phyloP scores from a whole-genome alignment of 1,284 basidiomycete genomes.

The Golubevia sp. region DNA sequence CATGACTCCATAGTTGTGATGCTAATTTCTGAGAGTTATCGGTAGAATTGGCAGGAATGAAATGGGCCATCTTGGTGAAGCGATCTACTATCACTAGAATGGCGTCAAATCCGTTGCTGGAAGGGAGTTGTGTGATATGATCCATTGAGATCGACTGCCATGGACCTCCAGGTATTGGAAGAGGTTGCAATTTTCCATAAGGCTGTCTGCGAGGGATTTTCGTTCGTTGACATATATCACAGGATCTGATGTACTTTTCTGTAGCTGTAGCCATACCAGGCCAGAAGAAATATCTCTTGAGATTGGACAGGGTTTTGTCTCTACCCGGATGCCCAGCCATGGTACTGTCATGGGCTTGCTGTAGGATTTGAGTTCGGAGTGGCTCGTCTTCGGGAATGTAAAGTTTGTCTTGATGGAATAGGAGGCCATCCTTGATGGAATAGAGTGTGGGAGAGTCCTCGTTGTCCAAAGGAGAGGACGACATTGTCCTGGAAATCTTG shows the following conservation, averaged over 20 bases:
- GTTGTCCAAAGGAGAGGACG: background rate
- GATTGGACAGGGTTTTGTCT: conserved; percentile 55
- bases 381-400: background rate
- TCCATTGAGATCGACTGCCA: conserved; percentile 63
- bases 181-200: conserved; percentile 58
- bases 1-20: conserved; percentile 21
- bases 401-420: background rate
- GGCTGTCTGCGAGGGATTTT: conserved; percentile 55
- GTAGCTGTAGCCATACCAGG: conserved; percentile 52
- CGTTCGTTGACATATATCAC: conserved; percentile 62
- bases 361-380: conserved; percentile 18
- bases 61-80: conserved; percentile 13
- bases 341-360: conserved; percentile 31
- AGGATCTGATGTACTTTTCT: conserved; percentile 62
- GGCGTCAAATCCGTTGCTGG: background rate
- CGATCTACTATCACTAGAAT: conserved; percentile 11
- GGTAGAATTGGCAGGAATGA: conserved; percentile 9
- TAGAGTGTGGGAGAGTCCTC: background rate
- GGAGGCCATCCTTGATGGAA: background rate
- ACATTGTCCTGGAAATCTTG: too few species aligned
- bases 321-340: conserved; percentile 64
- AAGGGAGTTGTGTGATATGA: conserved; percentile 4
- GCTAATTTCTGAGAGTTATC: background rate
- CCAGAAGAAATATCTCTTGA: conserved; percentile 60
- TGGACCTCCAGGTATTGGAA: conserved; percentile 55